These are phyloP conservation scores for Oxyria digyna DNA, from an alignment of 148 eudicot genomes.

Conservation along the genomic window DNA sequence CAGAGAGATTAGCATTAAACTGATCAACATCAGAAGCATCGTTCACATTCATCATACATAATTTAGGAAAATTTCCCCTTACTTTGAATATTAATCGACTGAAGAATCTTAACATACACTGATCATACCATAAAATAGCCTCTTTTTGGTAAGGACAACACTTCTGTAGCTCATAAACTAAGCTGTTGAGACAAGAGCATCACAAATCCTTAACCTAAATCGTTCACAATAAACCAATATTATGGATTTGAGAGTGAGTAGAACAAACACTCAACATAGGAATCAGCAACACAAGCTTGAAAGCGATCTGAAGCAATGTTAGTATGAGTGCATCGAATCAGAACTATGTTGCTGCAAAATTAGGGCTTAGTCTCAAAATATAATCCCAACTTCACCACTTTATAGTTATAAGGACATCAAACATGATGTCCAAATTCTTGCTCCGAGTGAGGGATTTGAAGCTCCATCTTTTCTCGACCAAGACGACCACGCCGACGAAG, in stretches of 20 bases:
- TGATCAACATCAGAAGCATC: background rate
- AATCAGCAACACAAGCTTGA: too few relatives aligned
- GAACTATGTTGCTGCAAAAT: too few relatives aligned
- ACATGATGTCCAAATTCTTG: constrained; percentile 14
- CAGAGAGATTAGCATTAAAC: constrained; percentile 11
- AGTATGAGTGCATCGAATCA: too few relatives aligned
- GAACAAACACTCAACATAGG: too few relatives aligned
- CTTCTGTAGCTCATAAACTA: background rate
- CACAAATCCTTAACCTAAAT: too few relatives aligned
- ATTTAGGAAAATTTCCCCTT: background rate
- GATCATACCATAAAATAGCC: constrained; percentile 19
- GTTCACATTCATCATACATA: background rate
- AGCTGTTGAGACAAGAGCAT: constrained; percentile 15
- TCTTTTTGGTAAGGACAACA: constrained; percentile 23
- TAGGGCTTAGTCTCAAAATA: too few relatives aligned
- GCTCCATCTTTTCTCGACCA: constrained; percentile 57
- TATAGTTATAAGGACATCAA: background rate
- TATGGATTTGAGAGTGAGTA: too few relatives aligned
- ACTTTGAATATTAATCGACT: constrained; percentile 4
- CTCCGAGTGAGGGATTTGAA: constrained; percentile 36
- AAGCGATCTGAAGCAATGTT: too few relatives aligned
- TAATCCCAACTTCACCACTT: too few relatives aligned
- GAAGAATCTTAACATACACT: constrained; percentile 26
- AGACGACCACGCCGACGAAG: constrained; percentile 34
- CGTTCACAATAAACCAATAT: too few relatives aligned